phyloP scores from a whole-genome alignment of 306 rosid genomes.

The Pyrus communis region DNA sequence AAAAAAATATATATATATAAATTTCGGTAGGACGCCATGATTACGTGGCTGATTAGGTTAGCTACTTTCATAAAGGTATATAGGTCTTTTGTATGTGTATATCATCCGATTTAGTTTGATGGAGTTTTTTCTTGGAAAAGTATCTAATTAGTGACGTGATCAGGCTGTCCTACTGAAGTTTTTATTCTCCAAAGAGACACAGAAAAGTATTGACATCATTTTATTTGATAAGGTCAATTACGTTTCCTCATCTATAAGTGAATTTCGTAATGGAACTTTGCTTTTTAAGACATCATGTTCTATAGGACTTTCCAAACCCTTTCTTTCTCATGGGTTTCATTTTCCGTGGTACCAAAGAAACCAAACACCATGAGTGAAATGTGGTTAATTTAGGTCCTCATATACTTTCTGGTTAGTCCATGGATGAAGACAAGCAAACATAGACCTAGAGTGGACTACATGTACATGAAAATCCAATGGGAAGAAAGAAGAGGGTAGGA shows the following conservation, averaged over 20 bases:
- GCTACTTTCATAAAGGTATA: not conserved
- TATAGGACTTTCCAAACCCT: not conserved
- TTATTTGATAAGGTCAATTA: too few species aligned
- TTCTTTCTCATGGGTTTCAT: slow-evolving; percentile 8
- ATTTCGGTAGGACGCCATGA: not conserved
- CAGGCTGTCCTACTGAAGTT: not conserved
- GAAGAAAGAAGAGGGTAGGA: not conserved
- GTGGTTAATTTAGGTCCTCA: slow-evolving; percentile 35
- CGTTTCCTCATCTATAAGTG: not conserved
- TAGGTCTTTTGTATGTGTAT: too few species aligned
- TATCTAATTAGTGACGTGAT: not conserved
- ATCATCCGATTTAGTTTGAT: too few species aligned
- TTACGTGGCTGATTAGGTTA: not conserved
- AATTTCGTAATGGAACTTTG: not conserved
- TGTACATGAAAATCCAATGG: slow-evolving; percentile 9
- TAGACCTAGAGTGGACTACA: slow-evolving; percentile 26
- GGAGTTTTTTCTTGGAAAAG: fast-evolving
- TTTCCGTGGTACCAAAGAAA: slow-evolving; percentile 47
- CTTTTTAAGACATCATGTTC: not conserved
- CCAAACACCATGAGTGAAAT: slow-evolving; percentile 33
- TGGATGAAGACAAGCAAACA: slow-evolving; percentile 37
- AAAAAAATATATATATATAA: too few species aligned
- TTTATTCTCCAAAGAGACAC: too few species aligned
- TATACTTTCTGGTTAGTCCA: slow-evolving; percentile 33
- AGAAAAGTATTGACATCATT: too few species aligned